Percentiles rank a stretch among this genome's conserved stretches.
Evolutionary conservation across 164 flowering plant species (phyloP).

Genomic region (Nelumbo lutea): DNA sequence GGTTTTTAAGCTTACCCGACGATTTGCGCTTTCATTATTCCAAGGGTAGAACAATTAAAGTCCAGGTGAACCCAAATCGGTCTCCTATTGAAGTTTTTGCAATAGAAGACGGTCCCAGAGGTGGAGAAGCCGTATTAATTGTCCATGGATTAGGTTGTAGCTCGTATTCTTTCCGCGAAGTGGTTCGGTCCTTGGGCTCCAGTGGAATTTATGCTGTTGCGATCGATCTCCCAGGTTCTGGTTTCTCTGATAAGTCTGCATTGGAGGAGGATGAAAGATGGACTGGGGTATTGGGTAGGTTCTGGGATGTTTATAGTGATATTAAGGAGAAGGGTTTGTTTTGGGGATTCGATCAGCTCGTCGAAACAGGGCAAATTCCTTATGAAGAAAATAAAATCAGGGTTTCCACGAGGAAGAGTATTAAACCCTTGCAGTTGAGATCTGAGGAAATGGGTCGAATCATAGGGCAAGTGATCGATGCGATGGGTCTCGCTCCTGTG

Average conservation of each 20-base stretch:
- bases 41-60: slow-evolving; percentile 64
- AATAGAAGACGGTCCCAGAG: slow-evolving; percentile 40
- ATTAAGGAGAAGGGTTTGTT: slow-evolving; percentile 83
- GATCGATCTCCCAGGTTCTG: slow-evolving; percentile 84
- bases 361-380: slow-evolving; percentile 74
- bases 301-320: slow-evolving; percentile 49
- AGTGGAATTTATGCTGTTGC: slow-evolving; percentile 60
- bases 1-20: slow-evolving; percentile 63
- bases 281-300: slow-evolving; percentile 45
- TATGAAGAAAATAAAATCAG: slow-evolving; percentile 44
- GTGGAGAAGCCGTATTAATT: slow-evolving; percentile 48
- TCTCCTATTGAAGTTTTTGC: slow-evolving; percentile 63
- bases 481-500: slow-evolving; percentile 66
- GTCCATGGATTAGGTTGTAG: slow-evolving; percentile 79
- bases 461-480: slow-evolving; percentile 66
- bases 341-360: slow-evolving; percentile 87
- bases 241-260: slow-evolving; percentile 69
- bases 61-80: slow-evolving; percentile 39
- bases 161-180: slow-evolving; percentile 55
- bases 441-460: slow-evolving; percentile 60
- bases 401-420: slow-evolving; percentile 27
- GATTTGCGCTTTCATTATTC: slow-evolving; percentile 68
- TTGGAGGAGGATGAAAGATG: slow-evolving; percentile 29
- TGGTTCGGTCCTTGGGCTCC: slow-evolving; percentile 35
- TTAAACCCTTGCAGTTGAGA: slow-evolving; percentile 46